Percentiles rank a stretch among this genome's conserved stretches.
phyloP scores from a whole-genome alignment of 1,284 basidiomycete species.

The Cutaneotrichosporon sp. region DNA sequence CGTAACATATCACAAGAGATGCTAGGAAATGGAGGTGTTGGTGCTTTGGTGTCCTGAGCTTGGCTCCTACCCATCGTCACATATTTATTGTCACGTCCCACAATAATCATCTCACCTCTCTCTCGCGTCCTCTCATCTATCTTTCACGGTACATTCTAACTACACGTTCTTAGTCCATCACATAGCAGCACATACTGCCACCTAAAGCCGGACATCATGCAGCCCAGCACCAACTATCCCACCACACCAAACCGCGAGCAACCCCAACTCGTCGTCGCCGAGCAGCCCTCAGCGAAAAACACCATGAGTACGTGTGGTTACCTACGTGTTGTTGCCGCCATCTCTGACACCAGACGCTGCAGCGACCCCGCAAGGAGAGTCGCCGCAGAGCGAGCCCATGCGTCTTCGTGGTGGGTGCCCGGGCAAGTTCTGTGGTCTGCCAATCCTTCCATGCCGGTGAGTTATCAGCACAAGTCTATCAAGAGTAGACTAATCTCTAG shows the following conservation, averaged over 20 bases:
- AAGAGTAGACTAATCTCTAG: conserved; percentile 3
- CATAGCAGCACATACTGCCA: too few relatives aligned
- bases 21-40: too few relatives aligned
- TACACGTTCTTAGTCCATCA: too few relatives aligned
- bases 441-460: conserved; percentile 45
- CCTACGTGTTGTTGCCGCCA: not conserved
- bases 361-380: conserved; percentile 5
- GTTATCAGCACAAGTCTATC: conserved; percentile 4
- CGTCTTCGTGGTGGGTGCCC: conserved; percentile 45
- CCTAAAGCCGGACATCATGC: not conserved
- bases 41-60: not conserved
- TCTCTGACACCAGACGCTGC: conserved; percentile 5
- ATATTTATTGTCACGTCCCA: not conserved
- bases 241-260: not conserved
- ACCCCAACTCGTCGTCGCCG: conserved; percentile 18
- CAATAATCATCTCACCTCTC: not conserved
- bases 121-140: not conserved
- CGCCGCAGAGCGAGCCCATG: conserved; percentile 21
- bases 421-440: conserved; percentile 42
- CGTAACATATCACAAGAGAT: too few relatives aligned
- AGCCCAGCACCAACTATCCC: conserved; percentile 1
- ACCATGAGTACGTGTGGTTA: conserved; percentile 32
- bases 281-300: conserved; percentile 28
- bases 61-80: not conserved
- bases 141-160: not conserved